Evolutionary conservation across 257 asterid species (phyloP), one percentile per base, ranked within the genome.

Genomic region (Phtheirospermum japonicum): DNA sequence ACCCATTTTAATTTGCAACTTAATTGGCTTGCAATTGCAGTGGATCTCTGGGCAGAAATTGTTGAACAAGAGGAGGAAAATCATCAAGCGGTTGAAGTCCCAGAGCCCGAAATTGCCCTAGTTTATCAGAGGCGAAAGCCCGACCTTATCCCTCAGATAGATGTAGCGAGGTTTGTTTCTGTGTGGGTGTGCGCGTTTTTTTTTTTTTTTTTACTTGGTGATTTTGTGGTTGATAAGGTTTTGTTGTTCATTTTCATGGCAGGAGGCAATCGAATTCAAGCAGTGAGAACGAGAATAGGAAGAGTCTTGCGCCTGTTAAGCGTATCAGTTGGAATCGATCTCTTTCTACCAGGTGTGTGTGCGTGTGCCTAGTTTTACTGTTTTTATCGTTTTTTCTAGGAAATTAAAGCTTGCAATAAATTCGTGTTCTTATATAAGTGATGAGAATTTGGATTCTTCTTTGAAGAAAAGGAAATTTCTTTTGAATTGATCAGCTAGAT

Each of bases 271-370:
- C 86, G 23, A 78, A 60, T 56, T 77, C 88, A n/a, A 81, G 68
- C 57, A 76, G 77, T 9, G 74, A 69, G 54, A 58, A 71, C n/a
- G 85, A 60, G 57, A 74, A 55, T 9, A 78, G 85, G 63, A 54
- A 61, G 73, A 82, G 83, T 68, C 65, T 88, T 17, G 76, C 62
- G 8, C 89, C 83, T 16, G 80, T 74, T 37, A 82, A 69, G 70
- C 82, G 96, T 56, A 61, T 77, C 74, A 85, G 93, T 73, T 75
- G 99, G 95, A 89, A 82, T 52, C 95, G 99, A 23, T 77, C 96
- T 42, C 97, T 92, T 66, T 85, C 90, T 49, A 89, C 86, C 32
- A 92, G 99, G 99, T 92, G 53, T 48, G 66, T 62, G 59, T 52
- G 66, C 59, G 59, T 52, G 64, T 66, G 59, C 70, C 73, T 68